These are phyloP conservation scores for Odontarrhena argentea DNA, from an alignment of 345 rosid genomes.

Conservation along the genomic window DNA sequence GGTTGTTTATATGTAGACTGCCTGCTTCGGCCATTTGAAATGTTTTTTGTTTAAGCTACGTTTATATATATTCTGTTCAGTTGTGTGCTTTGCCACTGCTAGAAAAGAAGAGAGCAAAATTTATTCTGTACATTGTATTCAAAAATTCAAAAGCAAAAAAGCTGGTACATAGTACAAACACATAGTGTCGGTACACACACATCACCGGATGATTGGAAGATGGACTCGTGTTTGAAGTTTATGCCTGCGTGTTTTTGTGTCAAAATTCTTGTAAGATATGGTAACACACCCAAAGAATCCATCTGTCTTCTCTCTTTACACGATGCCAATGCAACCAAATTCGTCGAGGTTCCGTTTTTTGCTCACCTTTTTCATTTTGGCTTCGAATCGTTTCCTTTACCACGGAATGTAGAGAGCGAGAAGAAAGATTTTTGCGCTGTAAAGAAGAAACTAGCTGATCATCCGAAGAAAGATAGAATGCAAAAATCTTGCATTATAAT, in stretches of 20 bases:
- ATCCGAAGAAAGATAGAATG: neutral
- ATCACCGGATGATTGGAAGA: neutral
- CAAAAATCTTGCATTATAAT: neutral
- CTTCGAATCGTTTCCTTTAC: constrained; percentile 81
- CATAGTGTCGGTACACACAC: no score
- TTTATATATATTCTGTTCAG: neutral
- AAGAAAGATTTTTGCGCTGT: constrained; percentile 82
- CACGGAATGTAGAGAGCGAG: constrained; percentile 76
- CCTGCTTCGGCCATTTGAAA: constrained; percentile 17
- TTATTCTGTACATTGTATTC: neutral
- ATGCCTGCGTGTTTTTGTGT: neutral
- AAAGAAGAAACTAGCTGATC: constrained; percentile 23
- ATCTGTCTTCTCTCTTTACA: neutral
- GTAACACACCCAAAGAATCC: neutral
- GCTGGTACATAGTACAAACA: no score
- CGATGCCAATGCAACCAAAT: neutral
- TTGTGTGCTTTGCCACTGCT: neutral
- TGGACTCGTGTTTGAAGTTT: neutral
- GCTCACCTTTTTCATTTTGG: constrained; percentile 43
- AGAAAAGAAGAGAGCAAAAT: neutral
- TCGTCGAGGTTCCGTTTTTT: neutral
- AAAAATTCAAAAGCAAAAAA: no score
- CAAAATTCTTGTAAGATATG: neutral
- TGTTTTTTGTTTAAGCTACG: neutral
- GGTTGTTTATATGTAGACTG: constrained; percentile 15